Evolutionary conservation across 177 flowering plant species (phyloP).

Genomic region (Telopea speciosissima): DNA sequence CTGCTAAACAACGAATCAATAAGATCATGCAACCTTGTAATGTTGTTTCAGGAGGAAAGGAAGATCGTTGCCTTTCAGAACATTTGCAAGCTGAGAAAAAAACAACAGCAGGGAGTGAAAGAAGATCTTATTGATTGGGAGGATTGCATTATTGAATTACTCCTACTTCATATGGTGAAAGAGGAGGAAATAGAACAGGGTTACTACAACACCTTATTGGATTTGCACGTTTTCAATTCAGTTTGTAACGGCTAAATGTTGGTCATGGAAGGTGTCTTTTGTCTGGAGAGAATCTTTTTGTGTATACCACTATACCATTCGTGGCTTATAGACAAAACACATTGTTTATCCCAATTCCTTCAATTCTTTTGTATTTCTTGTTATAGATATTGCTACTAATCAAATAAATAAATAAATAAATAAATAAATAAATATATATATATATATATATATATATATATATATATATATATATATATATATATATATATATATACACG

Average conservation of each 20-base stretch:
- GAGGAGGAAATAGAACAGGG: constrained; percentile 87
- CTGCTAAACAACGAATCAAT: constrained; percentile 64
- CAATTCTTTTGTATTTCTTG: too few relatives aligned
- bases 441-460: too few relatives aligned
- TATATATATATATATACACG: too few relatives aligned
- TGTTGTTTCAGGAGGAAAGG: constrained; percentile 9
- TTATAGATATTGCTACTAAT: background rate
- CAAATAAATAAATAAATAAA: too few relatives aligned
- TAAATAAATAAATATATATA: too few relatives aligned
- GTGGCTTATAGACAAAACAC: background rate
- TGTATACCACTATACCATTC: too few relatives aligned
- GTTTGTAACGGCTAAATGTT: constrained; percentile 18
- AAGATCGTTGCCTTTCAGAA: constrained; percentile 8
- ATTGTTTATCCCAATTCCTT: too few relatives aligned
- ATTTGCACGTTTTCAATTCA: constrained; percentile 53
- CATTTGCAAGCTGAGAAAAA: constrained; percentile 17
- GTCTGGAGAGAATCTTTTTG: background rate
- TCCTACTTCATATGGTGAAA: constrained; percentile 63
- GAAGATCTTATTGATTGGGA: constrained; percentile 56
- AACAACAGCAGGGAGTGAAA: constrained; percentile 12
- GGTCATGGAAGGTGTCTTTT: background rate
- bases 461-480: too few relatives aligned
- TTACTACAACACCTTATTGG: constrained; percentile 60
- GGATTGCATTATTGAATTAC: constrained; percentile 78
- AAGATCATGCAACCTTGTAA: constrained; percentile 36